Base-by-base conservation (phyloP, 192 early-diverging fungal genomes). In the Entrophospora sp. region DNA sequence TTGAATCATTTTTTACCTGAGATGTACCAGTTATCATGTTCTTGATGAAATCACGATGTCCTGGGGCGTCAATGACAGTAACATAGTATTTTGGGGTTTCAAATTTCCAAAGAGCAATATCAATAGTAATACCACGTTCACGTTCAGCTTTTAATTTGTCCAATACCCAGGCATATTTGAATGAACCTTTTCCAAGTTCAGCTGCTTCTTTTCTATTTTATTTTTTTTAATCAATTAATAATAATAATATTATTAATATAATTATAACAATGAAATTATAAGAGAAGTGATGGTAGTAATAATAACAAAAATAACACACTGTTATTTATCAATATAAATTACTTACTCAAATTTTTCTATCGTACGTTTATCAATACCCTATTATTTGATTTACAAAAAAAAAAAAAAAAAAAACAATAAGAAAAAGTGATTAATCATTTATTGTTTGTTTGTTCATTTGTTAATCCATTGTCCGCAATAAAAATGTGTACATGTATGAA, bases 41-140 rank as follows among this genome's bases (percentile, higher is more conserved):
- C 85, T 96, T 96, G 86, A 98, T 97, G 89, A 98, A 98, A 87
- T 98, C 96, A 81, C 96, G 89, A 88, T 98, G 96, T 61, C 96
- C 96, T 51, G 96, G 96, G 77, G 96, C 94, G 79, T 98, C 94
- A 79, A 98, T 96, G 83, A 98, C 89, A 84, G 93, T 98, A 74
- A 95, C 91, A 80, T 92, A 83, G 85, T 85, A 94, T 85, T 95
- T 92, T 80, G 90, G 87, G 64, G 96, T 96, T 79, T 94, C 92
- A 82, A 92, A 89, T 85, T 95, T 93, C 92, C 91, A 92, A 69
- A 93, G 85, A 79, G 96, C 92, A 77, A 94, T 95, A 75, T 94
- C 96, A 71, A 98, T 98, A 82, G 96, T 98, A 76, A 98, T 93
- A 92, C 96, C 96, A 89, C 96, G 93, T 81, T 93, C 93, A 85